These are phyloP conservation scores for Alternaria metachromatica DNA, from an alignment of 2,329 filamentous ascomycete species.

Conservation along the genomic window DNA sequence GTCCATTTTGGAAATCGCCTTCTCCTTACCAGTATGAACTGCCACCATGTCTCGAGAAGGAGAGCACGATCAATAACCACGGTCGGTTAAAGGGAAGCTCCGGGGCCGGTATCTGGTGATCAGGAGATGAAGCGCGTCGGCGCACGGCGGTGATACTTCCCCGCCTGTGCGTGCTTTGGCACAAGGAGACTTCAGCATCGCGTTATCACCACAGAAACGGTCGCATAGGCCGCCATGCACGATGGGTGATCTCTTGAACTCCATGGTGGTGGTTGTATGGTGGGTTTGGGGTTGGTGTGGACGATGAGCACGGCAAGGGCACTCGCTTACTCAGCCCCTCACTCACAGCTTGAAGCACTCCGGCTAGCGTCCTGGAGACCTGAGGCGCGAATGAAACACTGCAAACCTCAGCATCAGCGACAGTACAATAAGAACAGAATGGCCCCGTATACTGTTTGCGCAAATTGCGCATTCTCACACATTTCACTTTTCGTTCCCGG, in stretches of 20 bases:
- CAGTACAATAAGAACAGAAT: slow-evolving; percentile 36
- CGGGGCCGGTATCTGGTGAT: neutral
- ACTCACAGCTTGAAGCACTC: slow-evolving; percentile 7
- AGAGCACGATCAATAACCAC: neutral
- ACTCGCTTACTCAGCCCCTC: slow-evolving; percentile 10
- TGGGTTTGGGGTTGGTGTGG: neutral
- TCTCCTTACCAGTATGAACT: neutral
- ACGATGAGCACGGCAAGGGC: neutral
- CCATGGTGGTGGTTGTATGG: neutral
- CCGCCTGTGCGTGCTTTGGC: neutral
- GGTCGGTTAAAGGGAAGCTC: neutral
- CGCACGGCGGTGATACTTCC: neutral
- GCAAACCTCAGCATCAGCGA: slow-evolving; percentile 36
- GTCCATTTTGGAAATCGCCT: neutral
- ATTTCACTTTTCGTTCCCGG: slow-evolving; percentile 15
- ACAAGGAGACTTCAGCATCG: neutral
- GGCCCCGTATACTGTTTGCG: slow-evolving; percentile 20
- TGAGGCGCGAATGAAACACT: slow-evolving; percentile 43
- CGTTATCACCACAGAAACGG: neutral
- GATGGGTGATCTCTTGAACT: neutral
- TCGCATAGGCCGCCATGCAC: neutral
- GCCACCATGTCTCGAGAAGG: neutral
- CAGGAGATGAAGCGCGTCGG: neutral
- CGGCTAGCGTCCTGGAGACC: slow-evolving; percentile 16
- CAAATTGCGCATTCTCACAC: slow-evolving; percentile 2